phyloP scores from a whole-genome alignment of 306 rosid species.

The Psophocarpus tetragonolobus region DNA sequence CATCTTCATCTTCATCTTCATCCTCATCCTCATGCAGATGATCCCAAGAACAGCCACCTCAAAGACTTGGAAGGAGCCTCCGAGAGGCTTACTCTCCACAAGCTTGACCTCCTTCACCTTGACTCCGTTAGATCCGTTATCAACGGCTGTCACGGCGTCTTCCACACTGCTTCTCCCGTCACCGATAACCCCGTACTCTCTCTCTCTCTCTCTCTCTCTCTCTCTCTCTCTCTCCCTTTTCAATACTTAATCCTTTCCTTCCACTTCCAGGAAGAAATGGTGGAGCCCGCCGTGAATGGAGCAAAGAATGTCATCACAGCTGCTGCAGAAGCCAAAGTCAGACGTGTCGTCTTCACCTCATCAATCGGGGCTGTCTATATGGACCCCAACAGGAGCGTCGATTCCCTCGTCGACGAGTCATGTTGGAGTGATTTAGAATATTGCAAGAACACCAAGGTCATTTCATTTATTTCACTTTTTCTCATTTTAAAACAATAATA shows the following conservation, averaged over 20 bases:
- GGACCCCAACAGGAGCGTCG: constrained; percentile 76
- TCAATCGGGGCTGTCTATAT: constrained; percentile 88
- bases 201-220: no score
- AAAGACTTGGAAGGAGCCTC: constrained; percentile 73
- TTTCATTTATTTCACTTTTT: no score
- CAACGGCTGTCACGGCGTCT: constrained; percentile 68
- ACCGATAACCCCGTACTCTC: constrained; percentile 91
- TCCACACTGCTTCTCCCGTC: constrained; percentile 84
- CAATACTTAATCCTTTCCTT: no score
- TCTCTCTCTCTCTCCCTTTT: no score
- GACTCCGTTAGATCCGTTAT: constrained; percentile 57
- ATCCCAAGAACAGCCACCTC: constrained; percentile 73
- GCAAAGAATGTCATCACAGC: constrained; percentile 76
- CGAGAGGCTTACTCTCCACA: constrained; percentile 55
- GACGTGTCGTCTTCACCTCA: constrained; percentile 92
- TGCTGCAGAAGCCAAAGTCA: constrained; percentile 69
- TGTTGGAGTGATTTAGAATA: constrained; percentile 91
- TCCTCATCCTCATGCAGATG: no score
- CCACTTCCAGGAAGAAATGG: constrained; percentile 87
- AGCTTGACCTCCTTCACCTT: constrained; percentile 71
- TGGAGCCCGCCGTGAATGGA: constrained; percentile 83
- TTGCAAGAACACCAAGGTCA: constrained; percentile 92
- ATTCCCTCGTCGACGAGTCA: constrained; percentile 78
- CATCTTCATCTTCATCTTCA: no score
- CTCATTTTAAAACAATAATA: no score